Conservation (phyloP, 192 early-diverging fungal genomes). For the Gryganskiella cystojenkinii region DNA sequence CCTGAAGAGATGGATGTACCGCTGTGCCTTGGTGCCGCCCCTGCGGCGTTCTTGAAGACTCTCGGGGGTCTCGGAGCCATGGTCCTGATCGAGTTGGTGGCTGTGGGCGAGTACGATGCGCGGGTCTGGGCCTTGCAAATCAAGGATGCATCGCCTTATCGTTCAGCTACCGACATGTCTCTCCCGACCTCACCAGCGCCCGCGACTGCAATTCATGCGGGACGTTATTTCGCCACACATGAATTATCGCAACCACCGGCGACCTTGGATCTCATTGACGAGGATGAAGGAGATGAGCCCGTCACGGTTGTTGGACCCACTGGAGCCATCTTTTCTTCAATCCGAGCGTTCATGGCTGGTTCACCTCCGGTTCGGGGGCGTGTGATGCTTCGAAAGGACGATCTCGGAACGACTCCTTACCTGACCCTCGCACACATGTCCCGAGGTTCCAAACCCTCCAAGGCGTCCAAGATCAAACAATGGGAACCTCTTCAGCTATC, state of each 20-base stretch:
- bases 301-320: conserved; percentile 5
- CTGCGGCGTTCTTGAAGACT: not conserved
- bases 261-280: too few species aligned
- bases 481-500: conserved; percentile 7
- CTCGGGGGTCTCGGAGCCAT: conserved; percentile 30
- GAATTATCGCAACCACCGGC: too few species aligned
- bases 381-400: conserved; percentile 5
- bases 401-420: not conserved
- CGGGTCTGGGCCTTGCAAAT: conserved; percentile 30
- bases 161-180: not conserved
- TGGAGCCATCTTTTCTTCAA: not conserved
- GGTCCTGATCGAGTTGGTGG: conserved; percentile 20
- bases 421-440: conserved; percentile 17
- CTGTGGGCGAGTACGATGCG: conserved; percentile 18
- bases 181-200: too few species aligned
- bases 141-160: not conserved
- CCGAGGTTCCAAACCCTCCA: not conserved
- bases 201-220: not conserved
- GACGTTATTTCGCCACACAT: too few species aligned
- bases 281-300: too few species aligned
- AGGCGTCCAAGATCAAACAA: conserved; percentile 3
- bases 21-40: conserved; percentile 19
- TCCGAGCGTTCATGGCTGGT: not conserved
- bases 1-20: conserved; percentile 27
- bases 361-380: conserved; percentile 1